Conservation (phyloP, 2,329 filamentous ascomycete species). For the Fusarium luffae region DNA sequence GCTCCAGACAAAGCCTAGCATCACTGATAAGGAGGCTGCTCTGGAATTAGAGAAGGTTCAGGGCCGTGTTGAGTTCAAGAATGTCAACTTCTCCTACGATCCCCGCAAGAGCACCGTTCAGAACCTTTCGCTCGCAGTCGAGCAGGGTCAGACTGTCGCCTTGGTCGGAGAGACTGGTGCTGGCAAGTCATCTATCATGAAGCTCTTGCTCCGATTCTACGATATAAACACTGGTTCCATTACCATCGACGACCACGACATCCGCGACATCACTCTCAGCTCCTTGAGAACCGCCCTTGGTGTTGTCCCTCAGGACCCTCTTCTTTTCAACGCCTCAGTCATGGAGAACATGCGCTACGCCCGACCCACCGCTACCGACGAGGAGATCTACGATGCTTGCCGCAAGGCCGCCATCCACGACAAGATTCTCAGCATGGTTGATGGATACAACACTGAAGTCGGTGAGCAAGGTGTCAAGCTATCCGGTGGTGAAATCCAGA, state of each 20-base stretch:
- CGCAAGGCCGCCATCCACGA: slow-evolving; percentile 72
- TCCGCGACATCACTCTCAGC: slow-evolving; percentile 67
- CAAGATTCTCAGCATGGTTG: slow-evolving; percentile 68
- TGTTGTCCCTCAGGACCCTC: slow-evolving; percentile 72
- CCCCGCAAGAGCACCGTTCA: slow-evolving; percentile 61
- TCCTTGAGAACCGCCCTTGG: slow-evolving; percentile 69
- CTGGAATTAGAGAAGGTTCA: slow-evolving; percentile 55
- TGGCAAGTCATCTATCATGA: slow-evolving; percentile 71
- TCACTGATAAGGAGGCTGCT: slow-evolving; percentile 61
- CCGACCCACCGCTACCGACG: slow-evolving; percentile 68
- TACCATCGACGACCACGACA: slow-evolving; percentile 67
- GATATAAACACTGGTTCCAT: slow-evolving; percentile 66
- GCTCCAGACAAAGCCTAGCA: slow-evolving; percentile 66
- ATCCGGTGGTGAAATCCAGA: slow-evolving; percentile 67
- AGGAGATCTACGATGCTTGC: slow-evolving; percentile 70
- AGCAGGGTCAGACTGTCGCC: slow-evolving; percentile 66
- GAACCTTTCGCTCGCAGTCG: slow-evolving; percentile 59
- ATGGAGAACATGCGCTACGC: slow-evolving; percentile 74
- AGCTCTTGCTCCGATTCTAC: slow-evolving; percentile 70
- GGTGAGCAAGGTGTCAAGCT: slow-evolving; percentile 69
- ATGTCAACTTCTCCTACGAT: slow-evolving; percentile 68
- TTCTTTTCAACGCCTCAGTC: slow-evolving; percentile 72
- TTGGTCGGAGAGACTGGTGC: slow-evolving; percentile 71
- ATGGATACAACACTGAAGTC: slow-evolving; percentile 60
- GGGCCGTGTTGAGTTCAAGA: slow-evolving; percentile 64